phyloP scores from a whole-genome alignment of 164 flowering plant genomes.

The Magnolia officinalis region DNA sequence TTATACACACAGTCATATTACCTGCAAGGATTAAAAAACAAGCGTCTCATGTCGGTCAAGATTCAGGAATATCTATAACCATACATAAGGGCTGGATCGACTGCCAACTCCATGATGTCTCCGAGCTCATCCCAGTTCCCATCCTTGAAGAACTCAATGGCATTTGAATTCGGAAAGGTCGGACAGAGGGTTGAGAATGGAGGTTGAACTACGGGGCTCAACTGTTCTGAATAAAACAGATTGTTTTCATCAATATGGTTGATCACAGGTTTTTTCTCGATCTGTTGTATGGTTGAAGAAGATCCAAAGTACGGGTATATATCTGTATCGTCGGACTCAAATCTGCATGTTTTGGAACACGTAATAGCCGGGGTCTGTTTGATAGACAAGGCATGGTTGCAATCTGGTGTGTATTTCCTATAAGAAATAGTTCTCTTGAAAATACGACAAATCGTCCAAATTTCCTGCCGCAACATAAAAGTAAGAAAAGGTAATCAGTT shows the following conservation, averaged over 20 bases:
- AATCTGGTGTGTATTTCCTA: conserved; percentile 43
- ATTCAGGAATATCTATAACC: neutral
- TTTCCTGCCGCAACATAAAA: conserved; percentile 47
- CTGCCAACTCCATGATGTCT: conserved; percentile 30
- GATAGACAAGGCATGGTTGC: conserved; percentile 28
- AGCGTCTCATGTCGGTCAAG: neutral
- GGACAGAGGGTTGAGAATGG: conserved; percentile 18
- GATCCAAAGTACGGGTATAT: neutral
- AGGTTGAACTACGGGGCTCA: conserved; percentile 6
- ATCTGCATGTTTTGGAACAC: conserved; percentile 3
- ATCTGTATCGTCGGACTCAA: conserved; percentile 2
- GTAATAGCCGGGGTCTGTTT: conserved; percentile 11
- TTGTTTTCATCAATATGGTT: conserved; percentile 16
- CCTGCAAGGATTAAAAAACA: no score
- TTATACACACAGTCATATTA: no score
- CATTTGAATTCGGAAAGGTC: conserved; percentile 5
- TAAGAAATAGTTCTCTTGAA: conserved; percentile 52
- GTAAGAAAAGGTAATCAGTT: neutral
- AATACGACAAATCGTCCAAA: conserved; percentile 87
- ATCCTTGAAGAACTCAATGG: conserved; percentile 14
- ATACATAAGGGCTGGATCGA: conserved; percentile 10
- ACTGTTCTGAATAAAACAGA: conserved; percentile 1
- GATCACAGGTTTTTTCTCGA: conserved; percentile 20
- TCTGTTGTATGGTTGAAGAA: conserved; percentile 6
- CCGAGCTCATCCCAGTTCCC: conserved; percentile 56